Evolutionary conservation across 306 rosid species (phyloP).

Genomic region (Sophora flavescens): DNA sequence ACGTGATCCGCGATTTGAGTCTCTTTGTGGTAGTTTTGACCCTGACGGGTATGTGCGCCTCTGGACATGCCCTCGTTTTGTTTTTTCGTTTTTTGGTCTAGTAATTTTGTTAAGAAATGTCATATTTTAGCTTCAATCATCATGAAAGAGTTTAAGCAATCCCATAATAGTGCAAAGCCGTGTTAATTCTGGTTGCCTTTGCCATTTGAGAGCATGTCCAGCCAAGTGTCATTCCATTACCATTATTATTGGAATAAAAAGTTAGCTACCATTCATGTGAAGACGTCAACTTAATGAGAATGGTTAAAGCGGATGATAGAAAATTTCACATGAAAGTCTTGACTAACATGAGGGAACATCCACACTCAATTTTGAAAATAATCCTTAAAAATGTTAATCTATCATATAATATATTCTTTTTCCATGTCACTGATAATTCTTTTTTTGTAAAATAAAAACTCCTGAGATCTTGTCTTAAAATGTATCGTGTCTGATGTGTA

Average conservation of each 20-base stretch:
- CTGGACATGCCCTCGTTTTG: background rate
- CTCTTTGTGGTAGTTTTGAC: slow-evolving; percentile 71
- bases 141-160: background rate
- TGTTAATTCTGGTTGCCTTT: too few relatives aligned
- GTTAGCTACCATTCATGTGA: too few relatives aligned
- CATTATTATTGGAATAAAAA: too few relatives aligned
- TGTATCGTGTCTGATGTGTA: background rate
- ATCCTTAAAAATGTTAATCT: too few relatives aligned
- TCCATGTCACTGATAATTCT: background rate
- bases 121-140: background rate
- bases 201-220: too few relatives aligned
- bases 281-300: too few relatives aligned
- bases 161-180: background rate
- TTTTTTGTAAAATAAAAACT: background rate
- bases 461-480: background rate
- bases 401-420: too few relatives aligned
- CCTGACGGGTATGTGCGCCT: slow-evolving; percentile 64
- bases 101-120: slow-evolving; percentile 17
- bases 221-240: too few relatives aligned
- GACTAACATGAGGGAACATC: too few relatives aligned
- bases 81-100: background rate
- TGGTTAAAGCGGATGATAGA: too few relatives aligned
- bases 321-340: too few relatives aligned
- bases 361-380: too few relatives aligned
- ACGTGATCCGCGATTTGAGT: slow-evolving; percentile 88